Percentiles rank a stretch among this genome's conserved stretches.
Conservation (phyloP, 768 basidiomycete species). For the Suillus subaureus region DNA sequence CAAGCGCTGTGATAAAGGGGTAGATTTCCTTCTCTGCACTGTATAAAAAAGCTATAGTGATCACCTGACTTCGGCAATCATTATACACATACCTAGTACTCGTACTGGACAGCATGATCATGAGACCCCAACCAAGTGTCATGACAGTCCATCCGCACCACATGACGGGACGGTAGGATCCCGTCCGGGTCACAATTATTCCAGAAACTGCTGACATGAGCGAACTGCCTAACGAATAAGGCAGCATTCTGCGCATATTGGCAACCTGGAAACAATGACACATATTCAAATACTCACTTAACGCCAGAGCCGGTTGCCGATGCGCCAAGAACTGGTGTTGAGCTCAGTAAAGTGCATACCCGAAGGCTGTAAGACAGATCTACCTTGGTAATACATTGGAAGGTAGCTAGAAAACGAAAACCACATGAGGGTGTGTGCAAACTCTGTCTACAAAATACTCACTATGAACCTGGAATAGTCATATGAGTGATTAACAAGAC, state of each 20-base stretch:
- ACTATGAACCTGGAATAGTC: constrained; percentile 28
- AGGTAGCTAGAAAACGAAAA: constrained; percentile 30
- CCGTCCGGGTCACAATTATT: constrained; percentile 27
- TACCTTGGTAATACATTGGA: constrained; percentile 43
- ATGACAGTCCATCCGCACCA: constrained; percentile 34
- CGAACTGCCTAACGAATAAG: constrained; percentile 33
- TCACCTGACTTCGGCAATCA: neutral
- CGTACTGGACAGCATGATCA: constrained; percentile 37
- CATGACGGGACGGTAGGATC: constrained; percentile 34
- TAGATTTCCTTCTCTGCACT: constrained; percentile 36
- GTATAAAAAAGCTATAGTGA: constrained; percentile 7
- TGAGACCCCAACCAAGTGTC: constrained; percentile 39
- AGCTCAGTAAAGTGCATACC: neutral
- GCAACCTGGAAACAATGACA: neutral
- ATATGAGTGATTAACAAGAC: neutral
- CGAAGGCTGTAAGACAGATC: neutral
- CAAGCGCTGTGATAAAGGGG: constrained; percentile 34
- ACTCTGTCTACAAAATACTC: constrained; percentile 3
- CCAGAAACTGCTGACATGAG: constrained; percentile 27
- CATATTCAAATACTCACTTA: constrained; percentile 18
- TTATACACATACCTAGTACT: constrained; percentile 28
- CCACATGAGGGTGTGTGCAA: constrained; percentile 9
- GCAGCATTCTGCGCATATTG: constrained; percentile 32
- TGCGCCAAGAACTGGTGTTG: constrained; percentile 35
- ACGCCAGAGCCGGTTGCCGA: constrained; percentile 37